Evolutionary conservation across 176 grass and related monocot genomes (phyloP).

Genomic region (Stipa capillata): DNA sequence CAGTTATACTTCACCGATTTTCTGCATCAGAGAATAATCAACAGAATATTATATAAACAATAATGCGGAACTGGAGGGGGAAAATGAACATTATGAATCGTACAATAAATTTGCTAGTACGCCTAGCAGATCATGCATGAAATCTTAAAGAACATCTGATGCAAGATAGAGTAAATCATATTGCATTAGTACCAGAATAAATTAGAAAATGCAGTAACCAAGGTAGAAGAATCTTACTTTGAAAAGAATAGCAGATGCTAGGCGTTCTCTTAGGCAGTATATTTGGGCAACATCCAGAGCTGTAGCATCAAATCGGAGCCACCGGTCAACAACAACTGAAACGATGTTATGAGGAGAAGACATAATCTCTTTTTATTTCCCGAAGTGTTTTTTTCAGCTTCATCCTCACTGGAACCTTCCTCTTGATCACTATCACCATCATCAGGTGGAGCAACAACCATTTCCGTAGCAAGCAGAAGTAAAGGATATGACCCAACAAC

Average conservation of each 20-base stretch:
- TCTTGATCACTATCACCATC: constrained; percentile 41
- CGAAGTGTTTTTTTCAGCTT: constrained; percentile 28
- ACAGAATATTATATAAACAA: neutral
- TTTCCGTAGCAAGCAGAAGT: constrained; percentile 62
- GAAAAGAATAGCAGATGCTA: constrained; percentile 70
- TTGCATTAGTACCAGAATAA: neutral
- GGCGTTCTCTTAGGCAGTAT: constrained; percentile 83
- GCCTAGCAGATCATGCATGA: neutral
- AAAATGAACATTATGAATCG: neutral
- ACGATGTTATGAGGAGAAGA: constrained; percentile 78
- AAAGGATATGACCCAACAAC: constrained; percentile 66
- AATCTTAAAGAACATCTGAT: neutral
- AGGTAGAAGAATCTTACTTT: constrained; percentile 55
- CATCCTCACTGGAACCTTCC: constrained; percentile 60
- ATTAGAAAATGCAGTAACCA: neutral
- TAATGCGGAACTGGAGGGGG: neutral
- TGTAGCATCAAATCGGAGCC: constrained; percentile 70
- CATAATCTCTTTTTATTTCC: constrained; percentile 64
- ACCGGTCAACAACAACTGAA: constrained; percentile 75
- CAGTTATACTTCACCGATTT: neutral
- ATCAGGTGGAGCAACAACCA: constrained; percentile 72
- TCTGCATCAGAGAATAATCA: neutral
- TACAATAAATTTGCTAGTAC: neutral
- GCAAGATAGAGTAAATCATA: neutral
- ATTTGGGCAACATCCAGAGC: constrained; percentile 96